Evolutionary conservation across 2,329 filamentous ascomycete species (phyloP), one percentile per base, ranked within the genome.

Genomic region (Pseudogymnoascus sp.): DNA sequence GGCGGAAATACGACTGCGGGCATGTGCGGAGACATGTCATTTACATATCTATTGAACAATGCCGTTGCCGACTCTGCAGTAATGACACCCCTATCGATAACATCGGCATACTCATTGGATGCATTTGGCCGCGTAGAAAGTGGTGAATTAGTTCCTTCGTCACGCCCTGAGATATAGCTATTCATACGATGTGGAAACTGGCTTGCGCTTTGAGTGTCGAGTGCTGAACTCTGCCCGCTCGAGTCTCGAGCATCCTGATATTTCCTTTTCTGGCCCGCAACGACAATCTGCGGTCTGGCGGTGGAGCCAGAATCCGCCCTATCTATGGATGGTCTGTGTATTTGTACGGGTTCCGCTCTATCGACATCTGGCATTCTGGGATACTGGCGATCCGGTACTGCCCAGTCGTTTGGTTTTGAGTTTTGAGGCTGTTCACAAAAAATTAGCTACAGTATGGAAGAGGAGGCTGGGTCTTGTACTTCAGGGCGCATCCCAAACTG

Each of bases 1-100:
- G 78, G 71, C 1, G 84, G 79, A 63, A 89, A 85, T 25, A 88
- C 77, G 16, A 89, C 83, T 1, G 82, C 81, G 0, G 87, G 87
- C 61, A 88, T 78, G 66, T 88, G 86, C 1, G 77, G 77, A 16
- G 80, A 77, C 82, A 89, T 88, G 56, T 81, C 77, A 12, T 81
- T 78, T 38, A 79, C 82, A 72, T 88, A 90, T 8, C 82, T 78
- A 23, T 76, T 72, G 66, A 88, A 85, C 49, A 88, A 77, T 63
- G 79, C 76, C 2, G 77, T 73, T 1, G 86, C 86, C 64, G 79
- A 76, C 1, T 82, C 81, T 71, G 81, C 77, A 2, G 80, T 82
- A 34, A 89, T 72, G 42, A 88, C 69, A 1, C 84, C 85, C 8
- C 83, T 79, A 66, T 87, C 85, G 40, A 89, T 76, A 14, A 77